phyloP scores from a whole-genome alignment of 345 rosid species.

The Sonneratia alba region DNA sequence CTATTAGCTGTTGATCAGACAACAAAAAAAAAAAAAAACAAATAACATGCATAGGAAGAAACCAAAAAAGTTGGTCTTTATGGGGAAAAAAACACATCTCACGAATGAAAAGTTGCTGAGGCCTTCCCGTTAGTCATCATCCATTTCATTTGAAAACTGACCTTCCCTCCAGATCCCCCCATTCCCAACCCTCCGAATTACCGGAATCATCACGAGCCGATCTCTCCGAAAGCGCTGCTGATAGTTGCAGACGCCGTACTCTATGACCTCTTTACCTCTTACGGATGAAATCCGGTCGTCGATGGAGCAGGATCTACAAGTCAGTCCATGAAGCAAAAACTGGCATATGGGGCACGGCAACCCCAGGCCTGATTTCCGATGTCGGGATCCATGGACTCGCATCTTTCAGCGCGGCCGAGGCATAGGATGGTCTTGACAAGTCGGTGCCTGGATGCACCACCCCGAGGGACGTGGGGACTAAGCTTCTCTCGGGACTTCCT shows the following conservation, averaged over 20 bases:
- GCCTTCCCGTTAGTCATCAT: background rate
- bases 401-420: background rate
- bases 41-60: too few relatives aligned
- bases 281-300: too few relatives aligned
- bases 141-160: background rate
- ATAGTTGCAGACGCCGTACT: background rate
- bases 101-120: too few relatives aligned
- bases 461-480: conserved; percentile 37
- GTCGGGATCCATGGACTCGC: background rate
- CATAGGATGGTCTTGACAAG: background rate
- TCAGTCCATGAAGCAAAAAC: conserved; percentile 86
- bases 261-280: background rate
- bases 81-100: too few relatives aligned
- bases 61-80: too few relatives aligned
- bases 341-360: conserved; percentile 52
- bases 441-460: conserved; percentile 18
- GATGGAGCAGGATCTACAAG: conserved; percentile 21
- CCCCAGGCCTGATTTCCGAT: background rate
- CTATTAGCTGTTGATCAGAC: background rate
- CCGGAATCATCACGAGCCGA: background rate
- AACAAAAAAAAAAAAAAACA: too few relatives aligned
- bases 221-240: background rate
- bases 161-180: background rate
- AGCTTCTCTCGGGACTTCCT: conserved; percentile 45
- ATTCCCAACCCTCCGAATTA: background rate